Conservation (phyloP, 2,329 filamentous ascomycete species). For the Fusarium chuoi region DNA sequence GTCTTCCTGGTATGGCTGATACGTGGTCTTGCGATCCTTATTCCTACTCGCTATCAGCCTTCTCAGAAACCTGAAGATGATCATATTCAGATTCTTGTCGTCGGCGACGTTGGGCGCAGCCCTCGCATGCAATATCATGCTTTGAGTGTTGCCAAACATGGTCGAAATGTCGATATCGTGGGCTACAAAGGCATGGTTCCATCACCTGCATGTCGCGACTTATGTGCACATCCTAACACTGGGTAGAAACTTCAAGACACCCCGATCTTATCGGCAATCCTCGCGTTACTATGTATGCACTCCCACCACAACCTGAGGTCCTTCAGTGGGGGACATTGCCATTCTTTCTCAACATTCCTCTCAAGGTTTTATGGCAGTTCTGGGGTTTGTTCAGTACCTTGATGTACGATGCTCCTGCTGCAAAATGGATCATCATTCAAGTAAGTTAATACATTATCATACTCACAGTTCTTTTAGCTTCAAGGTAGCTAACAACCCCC, state of each 20-base stretch:
- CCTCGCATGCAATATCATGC: constrained; percentile 99
- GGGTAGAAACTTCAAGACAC: constrained; percentile 79
- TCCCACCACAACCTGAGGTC: constrained; percentile 73
- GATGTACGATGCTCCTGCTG: constrained; percentile 77
- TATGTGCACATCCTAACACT: constrained; percentile 7
- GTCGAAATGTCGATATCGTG: constrained; percentile 83
- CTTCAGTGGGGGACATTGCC: constrained; percentile 76
- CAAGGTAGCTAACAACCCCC: constrained; percentile 27
- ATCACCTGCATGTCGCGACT: neutral
- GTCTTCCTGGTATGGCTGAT: constrained; percentile 44
- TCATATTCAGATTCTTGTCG: constrained; percentile 82
- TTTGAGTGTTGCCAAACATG: constrained; percentile 86
- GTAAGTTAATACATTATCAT: constrained; percentile 51
- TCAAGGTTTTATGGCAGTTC: constrained; percentile 89
- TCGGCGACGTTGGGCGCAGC: constrained; percentile 94
- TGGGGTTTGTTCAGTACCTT: constrained; percentile 76
- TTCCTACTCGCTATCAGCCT: constrained; percentile 51
- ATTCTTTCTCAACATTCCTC: constrained; percentile 80
- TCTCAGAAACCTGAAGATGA: constrained; percentile 51
- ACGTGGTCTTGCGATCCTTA: constrained; percentile 33
- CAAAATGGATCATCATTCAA: constrained; percentile 87
- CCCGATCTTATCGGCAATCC: constrained; percentile 78
- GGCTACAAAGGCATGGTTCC: constrained; percentile 77
- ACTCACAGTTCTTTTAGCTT: neutral
- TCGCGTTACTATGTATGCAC: constrained; percentile 75